Evolutionary conservation across 2,329 filamentous ascomycete genomes (phyloP), one percentile per base, ranked within the genome.

Genomic region (Orbilia brochopaga): DNA sequence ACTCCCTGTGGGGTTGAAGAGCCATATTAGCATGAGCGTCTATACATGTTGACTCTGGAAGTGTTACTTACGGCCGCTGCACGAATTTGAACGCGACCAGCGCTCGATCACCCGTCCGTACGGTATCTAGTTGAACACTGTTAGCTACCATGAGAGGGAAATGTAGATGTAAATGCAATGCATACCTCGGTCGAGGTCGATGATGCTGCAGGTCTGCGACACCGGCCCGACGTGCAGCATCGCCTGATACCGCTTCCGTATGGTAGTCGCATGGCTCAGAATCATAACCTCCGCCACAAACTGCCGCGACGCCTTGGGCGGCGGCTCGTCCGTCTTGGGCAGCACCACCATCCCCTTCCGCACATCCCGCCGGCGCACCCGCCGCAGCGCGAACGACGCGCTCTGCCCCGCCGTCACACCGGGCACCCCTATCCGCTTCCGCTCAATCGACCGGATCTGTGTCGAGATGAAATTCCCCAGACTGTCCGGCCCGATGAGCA

Each of bases 281-380:
- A 99, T 97, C 21, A 99, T 84, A 0, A 99, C 94, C 80, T 93
- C 90, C 11, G 90, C 90, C 46, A 92, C 83, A 77, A 93, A 93
- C 78, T 92, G 89, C 35, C 85, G 83, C 77, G 88, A 85, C 10
- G 91, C 90, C 75, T 88, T 94, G 0, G 88, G 86, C 27, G 67
- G 67, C 74, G 89, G 84, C 59, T 87, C 87, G 57, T 95, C 90
- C 11, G 88, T 80, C 78, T 92, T 95, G 50, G 92, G 90, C 30
- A 99, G 82, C 2, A 97, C 91, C 1, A 99, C 94, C 92, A 97
- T 97, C 30, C 94, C 94, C 82, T 99, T 99, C 11, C 94, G 86
- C 0, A 99, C 93, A 75, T 97, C 93, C 79, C 93, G 96, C 46
- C 93, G 84, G 54, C 92, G 87, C 1, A 97, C 85, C 74, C 92